A percentile compares a stretch with the other conserved stretches of the same genome.
Conservation (phyloP, 345 rosid genomes). For the Eucalyptus erythrocorys region DNA sequence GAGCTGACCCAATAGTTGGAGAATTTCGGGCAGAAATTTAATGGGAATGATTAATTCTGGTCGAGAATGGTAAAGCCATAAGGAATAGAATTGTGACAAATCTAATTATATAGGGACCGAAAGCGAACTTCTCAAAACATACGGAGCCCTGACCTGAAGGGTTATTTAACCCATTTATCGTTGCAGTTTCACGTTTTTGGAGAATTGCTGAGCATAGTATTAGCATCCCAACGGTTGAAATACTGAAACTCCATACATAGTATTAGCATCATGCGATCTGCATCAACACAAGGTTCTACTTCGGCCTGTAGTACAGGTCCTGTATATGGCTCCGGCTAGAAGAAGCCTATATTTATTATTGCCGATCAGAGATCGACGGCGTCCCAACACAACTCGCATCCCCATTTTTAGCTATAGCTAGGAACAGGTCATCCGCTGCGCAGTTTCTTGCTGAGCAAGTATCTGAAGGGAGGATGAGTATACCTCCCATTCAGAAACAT, state of each 20-base stretch:
- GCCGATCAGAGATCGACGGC: not conserved
- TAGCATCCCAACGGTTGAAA: not conserved
- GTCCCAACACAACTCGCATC: not conserved
- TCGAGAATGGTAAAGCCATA: not conserved
- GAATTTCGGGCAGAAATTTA: not conserved
- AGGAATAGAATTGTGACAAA: not conserved
- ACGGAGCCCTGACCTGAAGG: not conserved
- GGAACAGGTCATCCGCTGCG: not conserved
- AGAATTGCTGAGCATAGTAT: not conserved
- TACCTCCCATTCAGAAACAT: constrained; percentile 55
- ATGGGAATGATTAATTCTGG: not conserved
- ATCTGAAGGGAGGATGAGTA: constrained; percentile 48
- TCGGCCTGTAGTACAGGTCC: not conserved
- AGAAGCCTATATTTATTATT: not conserved
- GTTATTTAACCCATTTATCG: not conserved
- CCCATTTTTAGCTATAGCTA: not conserved
- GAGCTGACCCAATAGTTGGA: not conserved
- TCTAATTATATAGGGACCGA: not conserved
- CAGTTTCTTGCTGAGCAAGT: constrained; percentile 22
- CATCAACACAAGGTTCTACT: not conserved
- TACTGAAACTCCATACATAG: not conserved
- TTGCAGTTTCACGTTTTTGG: not conserved
- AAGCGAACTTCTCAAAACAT: not conserved
- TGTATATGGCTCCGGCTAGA: not conserved
- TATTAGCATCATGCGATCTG: not conserved